phyloP scores from a whole-genome alignment of 352 stramenopile species.

The Phytophthora pistaciae region DNA sequence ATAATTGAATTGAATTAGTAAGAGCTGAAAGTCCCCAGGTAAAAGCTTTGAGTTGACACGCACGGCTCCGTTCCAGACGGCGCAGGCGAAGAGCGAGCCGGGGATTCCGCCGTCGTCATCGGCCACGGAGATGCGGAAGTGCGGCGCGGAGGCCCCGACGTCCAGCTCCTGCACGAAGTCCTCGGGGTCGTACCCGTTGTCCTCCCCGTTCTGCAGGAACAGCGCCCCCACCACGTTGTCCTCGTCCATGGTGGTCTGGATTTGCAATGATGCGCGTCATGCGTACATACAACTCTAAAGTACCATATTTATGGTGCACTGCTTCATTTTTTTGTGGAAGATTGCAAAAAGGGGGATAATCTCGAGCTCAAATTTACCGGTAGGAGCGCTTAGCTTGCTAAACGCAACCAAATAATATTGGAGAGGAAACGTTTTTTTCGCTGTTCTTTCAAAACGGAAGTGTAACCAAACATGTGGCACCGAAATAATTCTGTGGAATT shows the following conservation, averaged over 20 bases:
- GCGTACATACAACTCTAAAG: no score
- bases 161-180: conserved; percentile 48
- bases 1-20: conserved; percentile 1
- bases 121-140: conserved; percentile 52
- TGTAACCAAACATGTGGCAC: no score
- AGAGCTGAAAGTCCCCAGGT: background rate
- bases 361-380: no score
- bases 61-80: conserved; percentile 59
- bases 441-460: no score
- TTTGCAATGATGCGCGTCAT: background rate
- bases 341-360: no score
- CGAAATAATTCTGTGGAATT: no score
- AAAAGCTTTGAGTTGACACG: background rate
- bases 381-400: no score
- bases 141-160: conserved; percentile 23
- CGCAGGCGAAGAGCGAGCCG: conserved; percentile 59
- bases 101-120: conserved; percentile 61
- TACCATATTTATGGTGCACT: no score
- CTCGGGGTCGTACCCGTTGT: conserved; percentile 49
- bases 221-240: conserved; percentile 48
- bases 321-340: no score
- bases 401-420: no score
- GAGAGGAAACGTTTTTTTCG: no score
- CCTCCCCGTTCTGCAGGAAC: conserved; percentile 51
- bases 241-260: conserved; percentile 20